Evolutionary conservation across 176 grass and related monocot genomes (phyloP).

Genomic region (Raddia distichophylla): DNA sequence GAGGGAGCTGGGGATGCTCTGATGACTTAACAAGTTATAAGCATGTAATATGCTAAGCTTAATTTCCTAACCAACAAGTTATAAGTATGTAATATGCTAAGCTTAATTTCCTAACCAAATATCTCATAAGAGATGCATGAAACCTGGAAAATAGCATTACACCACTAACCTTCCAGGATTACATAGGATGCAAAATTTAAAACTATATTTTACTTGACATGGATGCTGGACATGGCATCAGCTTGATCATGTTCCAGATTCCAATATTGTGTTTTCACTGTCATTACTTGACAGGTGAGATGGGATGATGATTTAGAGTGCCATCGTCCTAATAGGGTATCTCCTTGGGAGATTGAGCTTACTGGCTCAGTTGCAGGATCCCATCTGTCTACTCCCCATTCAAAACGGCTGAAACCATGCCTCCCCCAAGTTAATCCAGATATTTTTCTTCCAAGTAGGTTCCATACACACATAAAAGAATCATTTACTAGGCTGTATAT

Average conservation of each 20-base stretch:
- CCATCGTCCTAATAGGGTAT: constrained; percentile 58
- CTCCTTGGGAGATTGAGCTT: constrained; percentile 95
- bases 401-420: constrained; percentile 77
- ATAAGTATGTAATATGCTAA: not conserved
- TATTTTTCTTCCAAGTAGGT: constrained; percentile 64
- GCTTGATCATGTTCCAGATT: constrained; percentile 26
- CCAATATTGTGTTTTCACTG: constrained; percentile 23
- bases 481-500: constrained; percentile 13
- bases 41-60: not conserved
- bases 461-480: constrained; percentile 24
- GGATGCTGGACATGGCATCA: constrained; percentile 15
- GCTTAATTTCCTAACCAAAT: constrained; percentile 7
- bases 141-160: not conserved
- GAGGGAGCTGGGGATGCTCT: too few relatives aligned
- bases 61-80: not conserved
- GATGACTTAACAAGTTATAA: not conserved
- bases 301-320: constrained; percentile 77
- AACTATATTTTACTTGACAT: constrained; percentile 23
- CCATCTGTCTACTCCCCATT: constrained; percentile 43
- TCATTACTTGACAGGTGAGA: constrained; percentile 60
- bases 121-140: not conserved
- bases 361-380: constrained; percentile 60
- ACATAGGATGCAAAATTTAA: constrained; percentile 8
- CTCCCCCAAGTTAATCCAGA: constrained; percentile 49
- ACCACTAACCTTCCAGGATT: constrained; percentile 28